Evolutionary conservation across 805 yeast species (phyloP), one percentile per base, ranked within the genome.

Genomic region (Helenozyma rhizophorensis): DNA sequence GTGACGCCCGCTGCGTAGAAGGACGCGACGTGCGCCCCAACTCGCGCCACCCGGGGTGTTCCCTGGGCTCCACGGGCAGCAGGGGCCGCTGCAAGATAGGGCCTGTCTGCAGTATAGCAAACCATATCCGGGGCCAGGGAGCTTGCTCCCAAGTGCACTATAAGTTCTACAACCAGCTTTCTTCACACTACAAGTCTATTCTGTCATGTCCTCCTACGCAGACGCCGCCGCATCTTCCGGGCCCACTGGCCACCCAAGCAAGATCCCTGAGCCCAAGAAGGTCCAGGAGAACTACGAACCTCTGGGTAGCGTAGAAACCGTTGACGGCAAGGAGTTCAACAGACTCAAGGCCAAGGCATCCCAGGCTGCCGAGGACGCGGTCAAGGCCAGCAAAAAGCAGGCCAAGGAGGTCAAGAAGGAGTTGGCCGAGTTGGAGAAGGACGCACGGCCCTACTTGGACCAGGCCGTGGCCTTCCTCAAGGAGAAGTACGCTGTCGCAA

Each of bases 211-310:
- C 7, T 36, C 45, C 18, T 63, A 62, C 60, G 68, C 70, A 26
- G 65, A 65, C 29, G 70, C 65, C 30, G 70, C 69, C 34, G 63
- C 62, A 28, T 49, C 65, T 21, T 50, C 66, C 9, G 67, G 65
- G 11, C 66, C 67, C 23, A 47, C 50, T 27, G 60, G 58, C 5
- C 33, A 33, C 27, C 56, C 56, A 35, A 52, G 48, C 30, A 53
- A 56, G 32, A 36, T 61, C 33, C 65, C 66, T 13, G 48, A 50
- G 33, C 58, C 60, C 4, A 44, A 54, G 9, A 36, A 45, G 27
- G 48, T 53, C 25, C 49, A 55, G 28, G 30, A 31, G n/a, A 42
- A 50, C 9, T 32, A 49, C 18, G 40, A 49, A n/a, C 54, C 58
- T 9, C 44, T 33, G 16, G 59, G 57, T 5, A 42, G 41, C 18